Evolutionary conservation across 1,139 yeast species (phyloP).

Genomic region (Saccharomyces pastorianus): DNA sequence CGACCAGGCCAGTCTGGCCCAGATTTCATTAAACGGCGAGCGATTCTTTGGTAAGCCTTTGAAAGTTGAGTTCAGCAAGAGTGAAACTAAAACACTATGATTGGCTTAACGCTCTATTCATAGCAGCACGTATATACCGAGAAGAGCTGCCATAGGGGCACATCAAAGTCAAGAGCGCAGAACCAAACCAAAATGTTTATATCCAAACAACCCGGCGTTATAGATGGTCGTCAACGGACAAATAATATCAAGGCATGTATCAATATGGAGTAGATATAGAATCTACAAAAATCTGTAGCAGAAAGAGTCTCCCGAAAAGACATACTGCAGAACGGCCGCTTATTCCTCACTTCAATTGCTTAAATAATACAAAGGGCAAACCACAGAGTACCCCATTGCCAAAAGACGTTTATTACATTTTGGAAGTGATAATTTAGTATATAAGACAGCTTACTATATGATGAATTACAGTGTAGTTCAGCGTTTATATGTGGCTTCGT

Average conservation of each 20-base stretch:
- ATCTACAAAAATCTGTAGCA: not conserved
- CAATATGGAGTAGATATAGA: not conserved
- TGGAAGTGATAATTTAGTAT: not conserved
- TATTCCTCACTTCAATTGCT: not conserved
- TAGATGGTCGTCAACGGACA: not conserved
- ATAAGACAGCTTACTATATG: not conserved
- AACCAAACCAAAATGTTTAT: not conserved
- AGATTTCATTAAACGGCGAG: constrained; percentile 22
- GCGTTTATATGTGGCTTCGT: not conserved
- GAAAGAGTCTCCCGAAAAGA: not conserved
- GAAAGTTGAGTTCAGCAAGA: constrained; percentile 19
- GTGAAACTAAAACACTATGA: constrained; percentile 10
- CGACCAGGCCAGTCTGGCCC: constrained; percentile 29
- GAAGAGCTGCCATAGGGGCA: not conserved
- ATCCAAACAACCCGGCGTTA: not conserved
- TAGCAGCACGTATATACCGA: not conserved
- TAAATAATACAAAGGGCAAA: not conserved
- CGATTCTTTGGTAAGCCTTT: constrained; percentile 23
- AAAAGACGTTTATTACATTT: not conserved
- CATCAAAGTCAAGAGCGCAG: not conserved
- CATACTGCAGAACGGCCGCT: not conserved
- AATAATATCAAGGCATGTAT: not conserved
- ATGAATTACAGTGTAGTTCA: not conserved
- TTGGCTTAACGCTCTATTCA: not conserved
- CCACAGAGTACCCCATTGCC: not conserved